Evolutionary conservation across 306 rosid species (phyloP).

Genomic region (Glycine latifolia): DNA sequence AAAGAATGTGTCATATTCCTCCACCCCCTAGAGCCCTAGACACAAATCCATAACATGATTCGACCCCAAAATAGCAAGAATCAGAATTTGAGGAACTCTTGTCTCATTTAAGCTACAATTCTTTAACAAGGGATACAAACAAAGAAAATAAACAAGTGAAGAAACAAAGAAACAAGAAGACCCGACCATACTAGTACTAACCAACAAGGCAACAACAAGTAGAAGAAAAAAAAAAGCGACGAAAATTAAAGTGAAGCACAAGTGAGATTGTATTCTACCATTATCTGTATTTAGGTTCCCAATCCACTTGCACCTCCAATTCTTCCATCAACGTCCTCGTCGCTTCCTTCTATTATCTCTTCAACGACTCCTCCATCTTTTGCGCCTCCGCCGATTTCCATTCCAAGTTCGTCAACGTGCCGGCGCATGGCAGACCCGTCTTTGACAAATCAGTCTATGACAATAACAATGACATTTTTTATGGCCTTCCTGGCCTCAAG

Average conservation of each 20-base stretch:
- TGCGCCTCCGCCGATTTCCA: conserved; percentile 51
- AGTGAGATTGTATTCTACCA: background rate
- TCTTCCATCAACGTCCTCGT: conserved; percentile 46
- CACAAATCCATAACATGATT: background rate
- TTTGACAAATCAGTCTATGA: conserved; percentile 86
- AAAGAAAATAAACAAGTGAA: background rate
- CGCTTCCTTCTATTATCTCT: conserved; percentile 57
- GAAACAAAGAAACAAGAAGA: background rate
- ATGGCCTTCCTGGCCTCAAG: conserved; percentile 79
- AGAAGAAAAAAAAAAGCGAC: no score
- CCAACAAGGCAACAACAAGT: background rate
- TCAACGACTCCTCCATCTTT: conserved; percentile 62
- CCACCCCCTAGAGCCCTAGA: background rate
- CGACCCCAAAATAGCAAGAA: background rate
- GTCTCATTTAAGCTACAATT: background rate
- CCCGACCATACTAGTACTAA: background rate
- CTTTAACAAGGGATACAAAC: background rate
- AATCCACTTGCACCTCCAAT: conserved; percentile 58
- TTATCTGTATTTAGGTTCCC: conserved; percentile 57
- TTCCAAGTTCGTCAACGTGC: conserved; percentile 54
- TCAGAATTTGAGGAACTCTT: background rate
- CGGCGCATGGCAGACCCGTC: conserved; percentile 80
- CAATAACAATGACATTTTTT: conserved; percentile 66
- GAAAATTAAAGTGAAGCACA: background rate
- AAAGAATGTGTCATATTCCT: background rate